Evolutionary conservation across 495 filamentous ascomycete genomes (phyloP).

Genomic region (Lentithecium fluviatile): DNA sequence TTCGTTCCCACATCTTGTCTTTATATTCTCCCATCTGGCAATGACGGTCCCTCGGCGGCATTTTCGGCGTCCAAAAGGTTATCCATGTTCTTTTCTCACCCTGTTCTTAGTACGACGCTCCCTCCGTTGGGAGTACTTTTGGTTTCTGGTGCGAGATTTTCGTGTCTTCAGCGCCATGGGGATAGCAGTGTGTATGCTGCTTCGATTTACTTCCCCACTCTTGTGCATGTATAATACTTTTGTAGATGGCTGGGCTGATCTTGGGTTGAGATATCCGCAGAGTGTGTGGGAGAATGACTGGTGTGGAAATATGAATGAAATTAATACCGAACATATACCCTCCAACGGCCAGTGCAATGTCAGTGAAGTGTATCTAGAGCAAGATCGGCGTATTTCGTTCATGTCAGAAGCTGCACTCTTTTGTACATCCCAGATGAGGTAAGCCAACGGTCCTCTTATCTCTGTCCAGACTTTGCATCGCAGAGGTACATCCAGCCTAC

Average conservation of each 20-base stretch:
- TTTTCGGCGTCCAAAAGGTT: constrained; percentile 24
- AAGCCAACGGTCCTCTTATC: too few relatives aligned
- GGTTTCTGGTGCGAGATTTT: neutral
- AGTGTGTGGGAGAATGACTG: neutral
- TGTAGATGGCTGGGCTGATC: neutral
- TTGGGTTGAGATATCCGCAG: neutral
- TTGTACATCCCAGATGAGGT: too few relatives aligned
- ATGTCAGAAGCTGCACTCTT: too few relatives aligned
- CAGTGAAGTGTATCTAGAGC: too few relatives aligned
- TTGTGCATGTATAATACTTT: constrained; percentile 32
- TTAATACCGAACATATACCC: too few relatives aligned
- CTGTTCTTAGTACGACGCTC: constrained; percentile 18
- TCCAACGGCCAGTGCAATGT: too few relatives aligned
- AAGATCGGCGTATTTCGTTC: too few relatives aligned
- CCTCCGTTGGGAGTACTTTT: neutral
- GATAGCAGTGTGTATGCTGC: neutral
- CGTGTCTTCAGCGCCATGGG: neutral
- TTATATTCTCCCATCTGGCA: too few relatives aligned
- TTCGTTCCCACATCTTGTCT: neutral
- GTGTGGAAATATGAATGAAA: neutral
- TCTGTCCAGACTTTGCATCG: too few relatives aligned
- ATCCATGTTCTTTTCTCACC: neutral
- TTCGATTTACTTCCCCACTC: constrained; percentile 28
- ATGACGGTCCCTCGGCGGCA: neutral
- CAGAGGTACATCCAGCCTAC: too few relatives aligned